A percentile compares a stretch with the other conserved stretches of the same genome.
These are phyloP conservation scores for Alternaria viburni DNA, from an alignment of 2,329 filamentous ascomycete species.

Conservation along the genomic window DNA sequence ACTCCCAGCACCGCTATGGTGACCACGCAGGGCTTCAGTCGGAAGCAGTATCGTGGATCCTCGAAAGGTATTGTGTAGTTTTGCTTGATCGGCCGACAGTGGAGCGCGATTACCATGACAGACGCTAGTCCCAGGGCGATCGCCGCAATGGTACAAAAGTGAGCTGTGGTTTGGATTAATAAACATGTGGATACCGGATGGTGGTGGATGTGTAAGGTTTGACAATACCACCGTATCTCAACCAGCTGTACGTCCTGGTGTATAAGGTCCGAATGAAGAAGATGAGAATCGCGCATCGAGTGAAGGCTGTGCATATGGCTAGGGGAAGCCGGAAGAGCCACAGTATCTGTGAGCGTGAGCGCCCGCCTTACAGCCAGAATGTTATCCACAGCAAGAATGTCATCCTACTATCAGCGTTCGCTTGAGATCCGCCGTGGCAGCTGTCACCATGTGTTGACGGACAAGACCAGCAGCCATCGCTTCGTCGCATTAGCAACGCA, in stretches of 20 bases:
- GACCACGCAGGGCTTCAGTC: slow-evolving; percentile 18
- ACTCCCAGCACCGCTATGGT: slow-evolving; percentile 16
- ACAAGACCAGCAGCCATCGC: slow-evolving; percentile 24
- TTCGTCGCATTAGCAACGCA: slow-evolving; percentile 12
- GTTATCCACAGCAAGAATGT: too few relatives aligned
- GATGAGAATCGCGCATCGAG: slow-evolving; percentile 31
- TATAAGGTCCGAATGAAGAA: slow-evolving; percentile 37
- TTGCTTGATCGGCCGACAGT: slow-evolving; percentile 30
- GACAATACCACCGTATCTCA: slow-evolving; percentile 29
- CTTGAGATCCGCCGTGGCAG: slow-evolving; percentile 12
- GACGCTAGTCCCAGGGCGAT: slow-evolving; percentile 14
- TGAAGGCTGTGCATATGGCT: slow-evolving; percentile 22
- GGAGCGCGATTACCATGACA: slow-evolving; percentile 17
- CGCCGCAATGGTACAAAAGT: slow-evolving; percentile 17
- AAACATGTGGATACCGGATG: not conserved
- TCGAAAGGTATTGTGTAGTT: slow-evolving; percentile 28
- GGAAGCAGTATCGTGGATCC: slow-evolving; percentile 24
- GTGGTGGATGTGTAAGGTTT: not conserved
- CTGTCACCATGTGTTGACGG: slow-evolving; percentile 12
- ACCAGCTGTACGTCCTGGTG: slow-evolving; percentile 19
- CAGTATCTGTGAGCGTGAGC: slow-evolving; percentile 24
- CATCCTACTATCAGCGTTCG: slow-evolving; percentile 21
- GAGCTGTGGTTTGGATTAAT: slow-evolving; percentile 28
- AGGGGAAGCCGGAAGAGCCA: slow-evolving; percentile 30
- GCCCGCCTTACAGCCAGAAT: too few relatives aligned